phyloP scores from a whole-genome alignment of 108 stramenopile genomes.

The Cyclotella cryptica region DNA sequence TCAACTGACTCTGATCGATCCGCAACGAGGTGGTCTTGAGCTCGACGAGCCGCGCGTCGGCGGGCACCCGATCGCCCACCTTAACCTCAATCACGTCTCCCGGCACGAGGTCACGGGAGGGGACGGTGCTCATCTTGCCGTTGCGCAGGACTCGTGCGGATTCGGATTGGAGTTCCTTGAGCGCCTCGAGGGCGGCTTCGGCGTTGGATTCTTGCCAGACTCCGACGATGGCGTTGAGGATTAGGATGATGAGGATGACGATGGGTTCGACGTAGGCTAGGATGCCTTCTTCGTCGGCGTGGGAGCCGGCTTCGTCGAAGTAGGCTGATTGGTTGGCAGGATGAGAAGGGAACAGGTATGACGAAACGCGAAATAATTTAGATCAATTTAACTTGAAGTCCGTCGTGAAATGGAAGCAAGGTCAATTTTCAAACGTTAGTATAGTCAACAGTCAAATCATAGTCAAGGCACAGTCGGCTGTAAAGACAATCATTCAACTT shows the following conservation, averaged over 20 bases:
- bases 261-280: conserved; percentile 92
- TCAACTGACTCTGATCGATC: conserved; percentile 56
- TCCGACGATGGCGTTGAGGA: conserved; percentile 96
- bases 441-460: too few relatives aligned
- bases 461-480: too few relatives aligned
- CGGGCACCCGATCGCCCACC: conserved; percentile 86
- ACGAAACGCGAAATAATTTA: too few relatives aligned
- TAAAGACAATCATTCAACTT: too few relatives aligned
- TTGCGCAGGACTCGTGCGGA: conserved; percentile 79
- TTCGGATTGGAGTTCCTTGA: conserved; percentile 92
- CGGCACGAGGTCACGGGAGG: conserved; percentile 66
- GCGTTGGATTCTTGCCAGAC: conserved; percentile 95
- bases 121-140: conserved; percentile 55
- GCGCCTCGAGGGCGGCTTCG: conserved; percentile 86
- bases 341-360: too few relatives aligned
- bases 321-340: conserved; percentile 56
- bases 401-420: too few relatives aligned
- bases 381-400: too few relatives aligned
- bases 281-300: conserved; percentile 61
- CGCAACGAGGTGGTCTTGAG: conserved; percentile 47
- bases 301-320: conserved; percentile 87
- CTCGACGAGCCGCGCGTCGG: conserved; percentile 61
- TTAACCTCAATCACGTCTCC: conserved; percentile 83
- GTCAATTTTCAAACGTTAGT: too few relatives aligned
- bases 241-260: conserved; percentile 94